These are phyloP conservation scores for Trifolium repens DNA, from an alignment of 306 rosid species.

Conservation along the genomic window DNA sequence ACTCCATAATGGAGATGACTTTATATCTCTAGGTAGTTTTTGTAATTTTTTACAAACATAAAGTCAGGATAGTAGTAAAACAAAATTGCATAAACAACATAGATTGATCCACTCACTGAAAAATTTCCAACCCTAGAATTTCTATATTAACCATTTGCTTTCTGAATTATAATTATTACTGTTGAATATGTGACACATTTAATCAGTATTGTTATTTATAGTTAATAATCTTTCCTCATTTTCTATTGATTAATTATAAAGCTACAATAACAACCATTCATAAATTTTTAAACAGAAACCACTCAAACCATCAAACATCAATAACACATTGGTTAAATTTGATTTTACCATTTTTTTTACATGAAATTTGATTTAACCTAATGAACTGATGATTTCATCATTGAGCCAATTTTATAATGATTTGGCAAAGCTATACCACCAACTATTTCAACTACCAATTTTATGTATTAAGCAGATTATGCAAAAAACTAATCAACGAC, in stretches of 20 bases:
- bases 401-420: background rate
- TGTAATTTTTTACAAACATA: too few relatives aligned
- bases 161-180: background rate
- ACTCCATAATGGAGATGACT: background rate
- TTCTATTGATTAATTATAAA: background rate
- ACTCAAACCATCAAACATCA: background rate
- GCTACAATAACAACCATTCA: background rate
- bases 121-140: background rate
- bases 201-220: background rate
- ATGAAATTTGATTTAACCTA: constrained; percentile 6
- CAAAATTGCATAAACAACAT: background rate
- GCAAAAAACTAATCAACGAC: background rate
- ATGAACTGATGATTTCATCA: background rate
- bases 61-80: background rate
- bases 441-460: background rate
- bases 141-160: background rate
- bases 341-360: background rate
- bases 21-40: background rate
- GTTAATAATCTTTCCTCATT: background rate
- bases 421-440: background rate
- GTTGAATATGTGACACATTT: background rate
- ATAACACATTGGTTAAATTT: background rate
- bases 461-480: background rate
- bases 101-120: too few relatives aligned
- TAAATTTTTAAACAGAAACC: background rate